Evolutionary conservation across 345 rosid species (phyloP), one percentile per base, ranked within the genome.

Genomic region (Eucalyptus urophylla): DNA sequence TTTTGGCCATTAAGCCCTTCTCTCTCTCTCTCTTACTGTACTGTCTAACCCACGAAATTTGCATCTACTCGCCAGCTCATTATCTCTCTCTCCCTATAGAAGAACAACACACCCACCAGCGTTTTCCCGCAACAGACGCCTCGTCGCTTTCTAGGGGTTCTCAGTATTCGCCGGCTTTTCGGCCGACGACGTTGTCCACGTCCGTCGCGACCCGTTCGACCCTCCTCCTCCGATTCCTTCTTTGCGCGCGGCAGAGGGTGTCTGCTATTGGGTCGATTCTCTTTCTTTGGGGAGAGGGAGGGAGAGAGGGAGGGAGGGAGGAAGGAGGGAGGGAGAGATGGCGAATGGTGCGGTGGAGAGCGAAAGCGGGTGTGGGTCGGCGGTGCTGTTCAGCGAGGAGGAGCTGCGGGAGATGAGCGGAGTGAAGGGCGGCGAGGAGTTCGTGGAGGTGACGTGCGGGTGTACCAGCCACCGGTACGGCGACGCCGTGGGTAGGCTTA

Each of bases 401-500:
- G 99, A 98, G 94, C 92, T 98, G 90, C 92, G 92, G 87, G 98
- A 96, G 93, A 92, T 98, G 87, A 95, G 97, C 88, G 99, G 97
- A 86, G 94, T 97, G 90, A 98, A 90, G 93, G 91, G 92, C 86
- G 94, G 92, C 31, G 96, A 90, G 65, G 97, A 96, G 89, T 96
- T 93, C 91, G 92, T 98, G 76, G 99, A 98, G 92, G 99, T 98
- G 76, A 97, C 94, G 93, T 98, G 99, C 91, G 99, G 99, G 54
- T 98, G 99, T 96, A 98, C 99, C 31, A 98, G 99, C 89, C 99
- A 95, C 91, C 94, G 98, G 45, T 98, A 98, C 92, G 99, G 99
- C 91, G 99, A 98, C 91, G 99, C 99, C 86, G 99, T 98, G 90
- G 99, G 99, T 47, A 93, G 95, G 88, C 99, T 98, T 96, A 98